Conservation (phyloP, 129 eudicot genomes). For the Lactuca saligna region DNA sequence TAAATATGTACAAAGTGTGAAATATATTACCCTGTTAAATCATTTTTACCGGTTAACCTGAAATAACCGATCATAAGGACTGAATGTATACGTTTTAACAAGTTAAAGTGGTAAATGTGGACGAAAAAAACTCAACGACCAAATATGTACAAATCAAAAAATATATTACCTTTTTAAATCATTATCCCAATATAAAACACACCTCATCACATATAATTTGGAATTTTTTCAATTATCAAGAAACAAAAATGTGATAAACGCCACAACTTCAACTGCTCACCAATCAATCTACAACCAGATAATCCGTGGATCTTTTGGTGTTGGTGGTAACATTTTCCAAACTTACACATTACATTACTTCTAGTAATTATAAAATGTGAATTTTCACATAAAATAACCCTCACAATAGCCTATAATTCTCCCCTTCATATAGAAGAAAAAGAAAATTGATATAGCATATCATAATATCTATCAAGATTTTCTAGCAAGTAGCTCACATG, state of each 20-base stretch:
- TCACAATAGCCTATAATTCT: slow-evolving; percentile 3
- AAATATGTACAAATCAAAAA: too few relatives aligned
- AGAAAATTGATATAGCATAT: neutral
- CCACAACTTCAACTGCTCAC: neutral
- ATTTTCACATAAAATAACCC: neutral
- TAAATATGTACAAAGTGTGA: too few relatives aligned
- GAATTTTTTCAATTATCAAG: neutral
- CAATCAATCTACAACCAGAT: neutral
- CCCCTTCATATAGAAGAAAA: neutral
- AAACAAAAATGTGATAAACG: slow-evolving; percentile 5
- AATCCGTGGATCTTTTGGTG: slow-evolving; percentile 7
- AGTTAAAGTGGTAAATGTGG: too few relatives aligned
- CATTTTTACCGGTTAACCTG: too few relatives aligned
- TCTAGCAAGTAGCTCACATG: slow-evolving; percentile 77
- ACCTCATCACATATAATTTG: neutral
- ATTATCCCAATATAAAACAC: neutral
- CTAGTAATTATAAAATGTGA: slow-evolving; percentile 11
- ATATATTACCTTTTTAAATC: too few relatives aligned
- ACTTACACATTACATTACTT: neutral
- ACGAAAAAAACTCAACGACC: too few relatives aligned
- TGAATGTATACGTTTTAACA: too few relatives aligned
- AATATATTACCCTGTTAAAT: too few relatives aligned
- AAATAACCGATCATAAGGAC: too few relatives aligned
- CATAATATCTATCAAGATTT: slow-evolving; percentile 32
- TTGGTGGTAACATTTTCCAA: neutral